A percentile compares a stretch with the other conserved stretches of the same genome.
phyloP scores from a whole-genome alignment of 176 grass and related monocot genomes.

The Canna indica region DNA sequence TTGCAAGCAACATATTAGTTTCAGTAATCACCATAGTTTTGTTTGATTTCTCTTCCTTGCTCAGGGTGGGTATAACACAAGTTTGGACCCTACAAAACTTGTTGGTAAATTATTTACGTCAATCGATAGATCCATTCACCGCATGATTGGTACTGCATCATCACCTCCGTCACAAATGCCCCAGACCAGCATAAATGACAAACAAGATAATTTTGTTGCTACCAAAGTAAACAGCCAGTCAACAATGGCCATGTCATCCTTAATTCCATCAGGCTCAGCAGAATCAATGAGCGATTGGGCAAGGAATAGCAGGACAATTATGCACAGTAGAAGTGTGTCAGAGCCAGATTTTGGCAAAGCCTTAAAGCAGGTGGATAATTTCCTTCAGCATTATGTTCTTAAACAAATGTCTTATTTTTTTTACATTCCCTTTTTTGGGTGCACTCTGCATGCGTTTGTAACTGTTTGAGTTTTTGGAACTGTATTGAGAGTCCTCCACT shows the following conservation, averaged over 20 bases:
- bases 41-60: conserved; percentile 5
- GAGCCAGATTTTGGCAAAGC: conserved; percentile 86
- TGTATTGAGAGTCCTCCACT: conserved; percentile 1
- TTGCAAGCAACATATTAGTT: neutral
- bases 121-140: conserved; percentile 78
- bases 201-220: conserved; percentile 31
- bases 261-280: conserved; percentile 54
- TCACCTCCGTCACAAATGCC: conserved; percentile 58
- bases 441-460: too few species aligned
- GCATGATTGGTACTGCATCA: conserved; percentile 82
- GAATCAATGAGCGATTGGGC: conserved; percentile 61
- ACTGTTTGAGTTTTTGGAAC: neutral
- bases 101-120: conserved; percentile 85
- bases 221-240: conserved; percentile 86
- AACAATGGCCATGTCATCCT: conserved; percentile 65
- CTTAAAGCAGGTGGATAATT: conserved; percentile 56
- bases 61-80: conserved; percentile 87
- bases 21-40: neutral
- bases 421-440: neutral
- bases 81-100: conserved; percentile 65
- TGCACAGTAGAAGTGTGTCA: conserved; percentile 80
- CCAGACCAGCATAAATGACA: conserved; percentile 43
- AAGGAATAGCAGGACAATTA: conserved; percentile 38
- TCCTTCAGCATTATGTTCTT: neutral
- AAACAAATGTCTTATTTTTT: neutral